Percentiles rank a stretch among this genome's conserved stretches.
Evolutionary conservation across 1,284 basidiomycete species (phyloP).

Genomic region (Cystobasidium pallidum): DNA sequence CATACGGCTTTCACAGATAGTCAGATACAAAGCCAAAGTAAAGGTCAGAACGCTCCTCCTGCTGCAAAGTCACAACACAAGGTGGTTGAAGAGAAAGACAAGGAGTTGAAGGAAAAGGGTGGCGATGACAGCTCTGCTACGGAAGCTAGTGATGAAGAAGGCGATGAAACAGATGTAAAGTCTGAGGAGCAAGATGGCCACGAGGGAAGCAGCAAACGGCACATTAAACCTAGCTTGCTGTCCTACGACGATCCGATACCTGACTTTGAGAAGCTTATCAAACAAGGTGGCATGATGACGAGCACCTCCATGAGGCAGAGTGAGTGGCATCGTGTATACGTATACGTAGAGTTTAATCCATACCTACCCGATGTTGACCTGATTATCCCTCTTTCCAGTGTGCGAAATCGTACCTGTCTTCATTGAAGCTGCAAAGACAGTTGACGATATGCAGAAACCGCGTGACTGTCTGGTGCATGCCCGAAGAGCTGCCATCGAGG

Average conservation of each 20-base stretch:
- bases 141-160: constrained; percentile 26
- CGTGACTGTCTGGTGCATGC: constrained; percentile 27
- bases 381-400: too few relatives aligned
- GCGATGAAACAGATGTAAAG: constrained; percentile 3
- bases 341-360: too few relatives aligned
- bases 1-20: constrained; percentile 15
- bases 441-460: constrained; percentile 24
- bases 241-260: constrained; percentile 36
- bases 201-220: background rate
- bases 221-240: constrained; percentile 25
- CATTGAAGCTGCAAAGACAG: constrained; percentile 23
- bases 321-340: constrained; percentile 3
- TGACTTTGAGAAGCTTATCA: constrained; percentile 38
- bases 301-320: constrained; percentile 27
- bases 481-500: constrained; percentile 28
- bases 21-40: constrained; percentile 32
- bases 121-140: constrained; percentile 36
- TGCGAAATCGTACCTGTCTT: constrained; percentile 37
- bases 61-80: background rate
- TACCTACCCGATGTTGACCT: too few relatives aligned
- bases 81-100: constrained; percentile 3
- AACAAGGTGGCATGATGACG: constrained; percentile 39
- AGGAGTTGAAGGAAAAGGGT: background rate
- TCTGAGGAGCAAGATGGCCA: background rate
- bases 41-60: constrained; percentile 2